Base-by-base conservation (phyloP, 225 moss, liverwort and hornwort genomes). In the Marchantia paleacea region DNA sequence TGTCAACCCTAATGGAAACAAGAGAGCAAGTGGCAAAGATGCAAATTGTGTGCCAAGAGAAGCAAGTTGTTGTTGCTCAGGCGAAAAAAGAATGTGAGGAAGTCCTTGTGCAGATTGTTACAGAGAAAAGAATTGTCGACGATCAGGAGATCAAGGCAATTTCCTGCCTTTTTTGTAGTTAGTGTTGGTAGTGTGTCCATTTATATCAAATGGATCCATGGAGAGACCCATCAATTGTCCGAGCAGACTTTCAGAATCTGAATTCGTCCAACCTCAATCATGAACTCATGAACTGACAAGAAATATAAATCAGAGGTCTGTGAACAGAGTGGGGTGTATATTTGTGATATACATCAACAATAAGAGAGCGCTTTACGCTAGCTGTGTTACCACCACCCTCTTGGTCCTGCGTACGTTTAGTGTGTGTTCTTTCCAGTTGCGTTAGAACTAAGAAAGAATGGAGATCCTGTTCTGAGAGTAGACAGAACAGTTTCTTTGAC, bases 71-170 rank as follows among this genome's bases (percentile, higher is more conserved):
- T 60, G 94, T 94, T 70, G 94, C 92, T 11, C 80, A 89, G 78
- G 94, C 94, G 8, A 94, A 92, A 49, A 92, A 86, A 73, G 89
- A 90, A 79, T 91, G 94, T 47, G 94, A 94, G 78, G 92, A 92
- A 78, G 88, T 94, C 28, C 88, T 94, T 28, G 86, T 94, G 64
- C 89, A 94, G 58, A 92, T 94, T 58, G 87, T 94, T 24, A 87
- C 85, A 7, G 94, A 94, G 74, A 94, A 94, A 78, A 85, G 92
- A n/a, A 81, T 82, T 78, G 91, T 92, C 15, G 94, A 94, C 76
- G 94, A 92, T 79, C 94, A 94, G 85, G 94, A 94, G 78, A 78
- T 90, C 49, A 92, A 90, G 93, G 93, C 84, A 55, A 81, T 25
- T 75, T 76, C 24, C 54, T 48, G 12, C 13, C 5, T 28, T 58